Evolutionary conservation across 2,329 filamentous ascomycete species (phyloP), one percentile per base, ranked within the genome.

Genomic region (Ophiocordyceps polyrhachis-furcata): DNA sequence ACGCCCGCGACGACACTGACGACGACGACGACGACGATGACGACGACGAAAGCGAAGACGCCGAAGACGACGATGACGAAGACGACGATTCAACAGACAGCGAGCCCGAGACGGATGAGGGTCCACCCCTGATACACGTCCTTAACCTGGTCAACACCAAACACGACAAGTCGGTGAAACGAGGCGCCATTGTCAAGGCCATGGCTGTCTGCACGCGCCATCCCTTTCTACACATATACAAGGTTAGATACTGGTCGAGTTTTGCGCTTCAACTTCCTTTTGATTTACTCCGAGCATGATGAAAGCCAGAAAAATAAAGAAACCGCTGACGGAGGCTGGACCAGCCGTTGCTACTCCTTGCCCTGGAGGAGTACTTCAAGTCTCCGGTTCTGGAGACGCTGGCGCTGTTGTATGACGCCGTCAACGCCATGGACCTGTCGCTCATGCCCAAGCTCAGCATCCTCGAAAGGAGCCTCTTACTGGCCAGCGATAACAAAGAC

Each of bases 191-290:
- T 43, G 89, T 96, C 47, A 96, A 96, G 60, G 86, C 91, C 40
- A 98, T 98, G 91, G 91, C 91, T 28, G 95, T 98, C 53, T 98
- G 91, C 68, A 98, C 91, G 8, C 73, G 91, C 40, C 91, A 98
- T 67, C 88, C 91, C 3, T 98, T 98, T 62, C 67, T 98, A 52
- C 91, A 98, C 63, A 98, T 98, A 50, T 98, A 98, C 68, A 98
- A 98, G 74, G 83, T 82, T 60, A 52, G 68, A 58, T 47, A 45
- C 43, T 46, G 11, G 17, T 3, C 25, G 5, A 28, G 25, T 28
- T 28, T 28, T 28, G 25, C 25, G 25, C 25, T 11, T 25, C 25
- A 11, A 28, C 25, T 28, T 28, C 25, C 25, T 6, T 28, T 11
- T 28, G 25, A 28, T 28, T 28, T 28, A 28, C 8, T 9, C 25